phyloP scores from a whole-genome alignment of 2,329 filamentous ascomycete genomes.

The Colletotrichum aenigma region DNA sequence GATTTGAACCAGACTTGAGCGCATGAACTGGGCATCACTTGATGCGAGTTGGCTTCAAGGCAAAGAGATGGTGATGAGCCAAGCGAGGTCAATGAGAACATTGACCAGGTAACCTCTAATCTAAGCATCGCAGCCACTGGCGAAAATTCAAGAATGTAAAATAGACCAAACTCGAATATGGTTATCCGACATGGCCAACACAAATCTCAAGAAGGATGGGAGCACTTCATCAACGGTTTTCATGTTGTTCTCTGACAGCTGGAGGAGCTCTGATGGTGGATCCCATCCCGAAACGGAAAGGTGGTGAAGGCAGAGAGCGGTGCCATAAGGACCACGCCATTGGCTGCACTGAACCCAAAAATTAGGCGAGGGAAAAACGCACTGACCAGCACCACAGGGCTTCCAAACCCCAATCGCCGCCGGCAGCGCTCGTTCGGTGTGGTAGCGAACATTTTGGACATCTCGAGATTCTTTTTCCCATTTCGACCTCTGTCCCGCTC shows the following conservation, averaged over 20 bases:
- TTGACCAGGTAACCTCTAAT: no score
- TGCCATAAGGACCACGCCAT: background rate
- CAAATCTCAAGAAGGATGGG: background rate
- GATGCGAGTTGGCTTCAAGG: background rate
- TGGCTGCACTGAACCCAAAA: background rate
- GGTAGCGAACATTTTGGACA: background rate
- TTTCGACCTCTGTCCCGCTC: constrained; percentile 11
- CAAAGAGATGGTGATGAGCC: background rate
- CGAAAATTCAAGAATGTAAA: no score
- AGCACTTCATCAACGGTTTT: background rate
- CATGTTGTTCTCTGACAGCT: no score
- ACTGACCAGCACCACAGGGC: constrained; percentile 16
- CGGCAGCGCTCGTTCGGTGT: background rate
- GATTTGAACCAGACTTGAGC: background rate
- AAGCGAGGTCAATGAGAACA: background rate
- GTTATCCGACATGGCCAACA: no score
- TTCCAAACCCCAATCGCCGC: constrained; percentile 25
- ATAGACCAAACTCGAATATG: no score
- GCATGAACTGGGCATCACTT: background rate
- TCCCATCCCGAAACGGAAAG: background rate
- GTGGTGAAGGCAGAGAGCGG: background rate
- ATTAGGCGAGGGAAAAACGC: background rate
- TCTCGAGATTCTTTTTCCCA: background rate
- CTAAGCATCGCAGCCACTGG: no score
- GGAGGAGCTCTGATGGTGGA: background rate